Evolutionary conservation across 2,329 filamentous ascomycete genomes (phyloP), one percentile per base, ranked within the genome.

Genomic region (Sporothrix globosa): DNA sequence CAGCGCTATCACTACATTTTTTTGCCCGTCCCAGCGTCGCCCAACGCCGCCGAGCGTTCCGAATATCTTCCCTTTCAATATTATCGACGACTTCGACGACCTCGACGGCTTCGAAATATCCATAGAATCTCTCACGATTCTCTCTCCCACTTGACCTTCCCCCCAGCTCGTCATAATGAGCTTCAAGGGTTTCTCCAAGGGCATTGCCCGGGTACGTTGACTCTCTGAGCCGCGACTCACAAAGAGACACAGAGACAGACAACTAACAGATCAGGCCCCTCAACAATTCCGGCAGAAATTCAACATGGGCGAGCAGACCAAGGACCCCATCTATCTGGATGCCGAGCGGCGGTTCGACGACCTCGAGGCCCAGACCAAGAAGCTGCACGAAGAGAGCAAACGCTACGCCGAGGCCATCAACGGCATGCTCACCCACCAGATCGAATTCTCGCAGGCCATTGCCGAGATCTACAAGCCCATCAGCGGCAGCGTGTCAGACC

Each of bases 401-500:
- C 97, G 97, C 83, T 99, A 99, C 81, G 97, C 97, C 77, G 90
- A 97, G 69, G 92, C 96, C 79, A 97, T 99, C 83, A 97, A 98
- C 83, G 92, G 91, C 85, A 99, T 99, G 96, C 87, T 99, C 77
- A 88, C 85, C 78, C 94, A 98, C 82, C 96, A 99, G 83, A 98
- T 99, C 81, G 95, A 97, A 79, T 99, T 99, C 83, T 97, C 95
- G 76, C 89, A 97, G 82, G 92, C 94, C 75, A 95, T 97, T 84
- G 91, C 91, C 74, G 96, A 99, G 81, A 91, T 99, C 77, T 99
- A 99, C 86, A 97, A 97, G 80, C 96, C 96, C 75, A 99, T 99
- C 76, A 97, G 95, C 69, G 96, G 96, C 69, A 91, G 96, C 78
- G 87, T 96, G 81, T 98, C 95, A 60, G 96, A 99, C 80, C 96